Evolutionary conservation across 257 asterid species (phyloP).

Genomic region (Echites panduratus): DNA sequence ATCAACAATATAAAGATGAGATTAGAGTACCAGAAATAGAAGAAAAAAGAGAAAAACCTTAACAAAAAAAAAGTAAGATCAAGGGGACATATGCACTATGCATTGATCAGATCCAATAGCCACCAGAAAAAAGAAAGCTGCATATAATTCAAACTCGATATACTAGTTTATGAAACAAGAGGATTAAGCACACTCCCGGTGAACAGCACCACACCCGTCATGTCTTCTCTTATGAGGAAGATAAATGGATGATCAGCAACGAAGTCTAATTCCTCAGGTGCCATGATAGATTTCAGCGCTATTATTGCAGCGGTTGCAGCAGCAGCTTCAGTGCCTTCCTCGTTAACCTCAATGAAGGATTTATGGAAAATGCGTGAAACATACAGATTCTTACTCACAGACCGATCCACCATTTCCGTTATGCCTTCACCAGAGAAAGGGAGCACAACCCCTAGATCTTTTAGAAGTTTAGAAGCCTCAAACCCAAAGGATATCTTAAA

Average conservation of each 20-base stretch:
- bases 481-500: conserved; percentile 34
- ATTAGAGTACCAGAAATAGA: neutral
- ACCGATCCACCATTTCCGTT: conserved; percentile 31
- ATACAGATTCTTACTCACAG: conserved; percentile 15
- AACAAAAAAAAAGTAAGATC: neutral
- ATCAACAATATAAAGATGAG: no score
- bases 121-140: neutral
- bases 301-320: conserved; percentile 24
- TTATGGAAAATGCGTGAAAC: conserved; percentile 40
- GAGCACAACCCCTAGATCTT: conserved; percentile 28
- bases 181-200: conserved; percentile 33
- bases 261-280: conserved; percentile 17
- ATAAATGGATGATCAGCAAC: conserved; percentile 42
- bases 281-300: neutral
- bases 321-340: conserved; percentile 44
- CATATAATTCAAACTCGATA: neutral
- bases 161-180: neutral
- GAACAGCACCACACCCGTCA: conserved; percentile 29
- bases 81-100: neutral
- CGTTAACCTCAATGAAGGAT: conserved; percentile 37
- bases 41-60: no score
- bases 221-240: conserved; percentile 34
- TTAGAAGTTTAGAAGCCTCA: conserved; percentile 30
- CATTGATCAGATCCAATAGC: neutral
- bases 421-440: conserved; percentile 34